These are phyloP conservation scores for Calvatia gigantea DNA, from an alignment of 768 basidiomycete species.

Conservation along the genomic window DNA sequence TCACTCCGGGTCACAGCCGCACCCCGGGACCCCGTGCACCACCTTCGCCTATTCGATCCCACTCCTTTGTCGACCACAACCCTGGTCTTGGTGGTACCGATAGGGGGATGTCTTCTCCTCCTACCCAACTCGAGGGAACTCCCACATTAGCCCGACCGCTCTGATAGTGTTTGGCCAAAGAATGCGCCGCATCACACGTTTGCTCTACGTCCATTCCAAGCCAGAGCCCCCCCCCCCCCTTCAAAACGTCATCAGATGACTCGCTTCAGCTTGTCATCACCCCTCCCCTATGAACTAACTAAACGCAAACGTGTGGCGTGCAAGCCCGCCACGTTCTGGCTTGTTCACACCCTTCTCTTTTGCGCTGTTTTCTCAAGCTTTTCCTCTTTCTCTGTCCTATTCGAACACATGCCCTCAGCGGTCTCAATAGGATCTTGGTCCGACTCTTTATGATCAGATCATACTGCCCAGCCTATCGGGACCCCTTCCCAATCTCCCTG, in stretches of 20 bases:
- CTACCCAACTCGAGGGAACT: not conserved
- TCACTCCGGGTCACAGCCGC: conserved; percentile 11
- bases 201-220: conserved; percentile 7
- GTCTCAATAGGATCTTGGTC: not conserved
- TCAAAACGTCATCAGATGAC: conserved; percentile 15
- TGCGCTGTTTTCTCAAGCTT: not conserved
- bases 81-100: conserved; percentile 11
- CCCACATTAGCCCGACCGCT: not conserved
- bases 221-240: not conserved
- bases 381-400: not conserved
- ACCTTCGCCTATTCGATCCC: conserved; percentile 7
- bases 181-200: conserved; percentile 28
- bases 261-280: conserved; percentile 5
- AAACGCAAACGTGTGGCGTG: conserved; percentile 26
- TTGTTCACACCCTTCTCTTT: not conserved
- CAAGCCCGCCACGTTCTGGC: conserved; percentile 18
- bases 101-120: not conserved
- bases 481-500: not conserved
- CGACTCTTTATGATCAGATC: not conserved
- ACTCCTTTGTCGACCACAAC: conserved; percentile 1
- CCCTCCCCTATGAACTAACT: conserved; percentile 3
- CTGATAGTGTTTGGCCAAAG: not conserved
- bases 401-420: not conserved
- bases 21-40: conserved; percentile 3
- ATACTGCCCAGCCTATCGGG: not conserved